Conservation (phyloP, 169 alveolate genomes). For the Plasmodium berghei region DNA sequence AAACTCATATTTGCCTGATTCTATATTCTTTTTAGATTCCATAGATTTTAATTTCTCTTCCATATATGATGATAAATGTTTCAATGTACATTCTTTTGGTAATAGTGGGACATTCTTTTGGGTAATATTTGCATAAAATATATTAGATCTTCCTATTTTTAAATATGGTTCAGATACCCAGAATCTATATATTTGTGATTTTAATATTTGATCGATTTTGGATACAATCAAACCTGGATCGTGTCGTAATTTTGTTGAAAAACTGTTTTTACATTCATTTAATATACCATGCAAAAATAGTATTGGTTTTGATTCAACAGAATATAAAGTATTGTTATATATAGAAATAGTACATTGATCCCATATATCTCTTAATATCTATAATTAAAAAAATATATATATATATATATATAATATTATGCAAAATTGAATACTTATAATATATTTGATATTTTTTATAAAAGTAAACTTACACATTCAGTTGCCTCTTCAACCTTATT, state of each 20-base stretch:
- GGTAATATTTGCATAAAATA: slow-evolving; percentile 25
- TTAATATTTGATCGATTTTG: slow-evolving; percentile 74
- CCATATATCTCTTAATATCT: slow-evolving; percentile 74
- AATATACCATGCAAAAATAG: slow-evolving; percentile 72
- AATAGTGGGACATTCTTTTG: slow-evolving; percentile 26
- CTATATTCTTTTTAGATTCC: slow-evolving; percentile 70
- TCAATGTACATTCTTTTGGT: slow-evolving; percentile 61
- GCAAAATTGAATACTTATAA: background rate
- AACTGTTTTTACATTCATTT: slow-evolving; percentile 61
- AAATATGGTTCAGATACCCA: slow-evolving; percentile 73
- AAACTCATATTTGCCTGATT: slow-evolving; percentile 60
- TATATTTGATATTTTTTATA: background rate
- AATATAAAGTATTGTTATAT: slow-evolving; percentile 64
- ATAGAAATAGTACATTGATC: slow-evolving; percentile 75
- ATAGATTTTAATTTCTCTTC: slow-evolving; percentile 75
- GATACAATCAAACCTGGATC: slow-evolving; percentile 77
- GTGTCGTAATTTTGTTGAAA: slow-evolving; percentile 70
- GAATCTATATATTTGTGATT: slow-evolving; percentile 71
- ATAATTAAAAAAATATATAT: background rate
- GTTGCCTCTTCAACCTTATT: slow-evolving; percentile 44
- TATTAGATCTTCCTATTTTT: slow-evolving; percentile 48
- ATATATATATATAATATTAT: slow-evolving; percentile 15
- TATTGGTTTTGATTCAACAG: slow-evolving; percentile 71
- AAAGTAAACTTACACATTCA: slow-evolving; percentile 31
- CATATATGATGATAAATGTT: slow-evolving; percentile 69